Conservation (phyloP, 352 stramenopile genomes). For the Phytophthora chlamydospora region DNA sequence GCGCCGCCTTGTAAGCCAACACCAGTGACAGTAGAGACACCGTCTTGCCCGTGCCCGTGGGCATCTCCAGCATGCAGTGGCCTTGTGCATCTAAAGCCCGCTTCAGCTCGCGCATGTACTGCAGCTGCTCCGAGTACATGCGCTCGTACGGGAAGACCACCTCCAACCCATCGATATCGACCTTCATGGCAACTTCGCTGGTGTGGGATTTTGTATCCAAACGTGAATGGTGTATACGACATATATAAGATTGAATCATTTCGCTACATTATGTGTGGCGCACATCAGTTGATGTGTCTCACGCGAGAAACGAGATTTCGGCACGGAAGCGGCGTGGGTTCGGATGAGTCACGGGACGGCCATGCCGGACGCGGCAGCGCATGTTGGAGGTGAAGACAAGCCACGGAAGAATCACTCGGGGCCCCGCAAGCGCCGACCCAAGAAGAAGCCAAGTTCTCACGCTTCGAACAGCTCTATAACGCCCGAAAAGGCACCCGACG, state of each 20-base stretch:
- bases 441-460: constrained; percentile 53
- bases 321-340: constrained; percentile 2
- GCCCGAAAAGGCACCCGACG: constrained; percentile 4
- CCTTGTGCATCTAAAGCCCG: constrained; percentile 96
- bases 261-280: not conserved
- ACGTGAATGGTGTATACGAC: too few species aligned
- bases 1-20: constrained; percentile 93
- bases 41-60: constrained; percentile 98
- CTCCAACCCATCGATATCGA: constrained; percentile 96
- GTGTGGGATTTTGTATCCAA: not conserved
- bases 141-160: constrained; percentile 98
- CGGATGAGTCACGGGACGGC: constrained; percentile 31
- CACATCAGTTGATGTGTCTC: not conserved
- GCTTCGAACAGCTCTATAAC: not conserved
- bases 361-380: constrained; percentile 20
- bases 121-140: constrained; percentile 99
- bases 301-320: constrained; percentile 10
- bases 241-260: too few species aligned
- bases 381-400: constrained; percentile 7
- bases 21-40: constrained; percentile 97
- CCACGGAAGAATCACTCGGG: constrained; percentile 56
- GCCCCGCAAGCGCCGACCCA: constrained; percentile 64
- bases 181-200: constrained; percentile 79
- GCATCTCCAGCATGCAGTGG: constrained; percentile 99
- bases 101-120: constrained; percentile 99